These are phyloP conservation scores for Paecilomyces sp. DNA, from an alignment of 2,329 filamentous ascomycete species.

Conservation along the genomic window DNA sequence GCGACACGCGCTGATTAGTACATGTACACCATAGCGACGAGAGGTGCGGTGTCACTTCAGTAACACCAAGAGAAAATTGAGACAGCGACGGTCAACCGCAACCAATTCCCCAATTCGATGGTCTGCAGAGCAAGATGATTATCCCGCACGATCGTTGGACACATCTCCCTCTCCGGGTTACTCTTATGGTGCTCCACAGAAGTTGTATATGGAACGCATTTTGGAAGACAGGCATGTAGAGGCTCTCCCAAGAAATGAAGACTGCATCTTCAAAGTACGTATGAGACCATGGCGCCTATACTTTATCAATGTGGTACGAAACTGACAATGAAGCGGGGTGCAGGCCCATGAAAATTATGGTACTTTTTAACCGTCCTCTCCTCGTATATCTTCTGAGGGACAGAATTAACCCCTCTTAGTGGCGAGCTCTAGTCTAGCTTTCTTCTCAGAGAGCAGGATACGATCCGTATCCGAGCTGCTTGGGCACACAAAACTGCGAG, in stretches of 20 bases:
- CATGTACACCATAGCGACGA: constrained; percentile 11
- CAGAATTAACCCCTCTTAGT: constrained; percentile 10
- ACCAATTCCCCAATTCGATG: background rate
- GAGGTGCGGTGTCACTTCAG: constrained; percentile 16
- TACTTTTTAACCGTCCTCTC: background rate
- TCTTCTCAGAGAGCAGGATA: constrained; percentile 29
- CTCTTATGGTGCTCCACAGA: background rate
- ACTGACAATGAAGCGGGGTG: background rate
- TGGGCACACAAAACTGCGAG: constrained; percentile 16
- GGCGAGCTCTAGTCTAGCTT: constrained; percentile 25
- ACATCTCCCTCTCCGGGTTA: background rate
- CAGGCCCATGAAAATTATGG: constrained; percentile 7
- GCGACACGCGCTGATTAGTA: background rate
- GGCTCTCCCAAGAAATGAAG: constrained; percentile 8
- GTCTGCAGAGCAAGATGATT: background rate
- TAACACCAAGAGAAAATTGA: constrained; percentile 11
- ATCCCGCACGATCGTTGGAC: background rate
- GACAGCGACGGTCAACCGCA: constrained; percentile 2
- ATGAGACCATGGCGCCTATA: background rate
- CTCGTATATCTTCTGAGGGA: background rate
- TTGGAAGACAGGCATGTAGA: constrained; percentile 10
- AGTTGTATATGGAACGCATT: constrained; percentile 13
- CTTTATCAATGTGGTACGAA: background rate
- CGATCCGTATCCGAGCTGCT: constrained; percentile 18
- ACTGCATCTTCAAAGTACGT: constrained; percentile 13